Evolutionary conservation across 169 alveolate genomes (phyloP), one percentile per base, ranked within the genome.

Genomic region (Plasmodium cynomolgi): DNA sequence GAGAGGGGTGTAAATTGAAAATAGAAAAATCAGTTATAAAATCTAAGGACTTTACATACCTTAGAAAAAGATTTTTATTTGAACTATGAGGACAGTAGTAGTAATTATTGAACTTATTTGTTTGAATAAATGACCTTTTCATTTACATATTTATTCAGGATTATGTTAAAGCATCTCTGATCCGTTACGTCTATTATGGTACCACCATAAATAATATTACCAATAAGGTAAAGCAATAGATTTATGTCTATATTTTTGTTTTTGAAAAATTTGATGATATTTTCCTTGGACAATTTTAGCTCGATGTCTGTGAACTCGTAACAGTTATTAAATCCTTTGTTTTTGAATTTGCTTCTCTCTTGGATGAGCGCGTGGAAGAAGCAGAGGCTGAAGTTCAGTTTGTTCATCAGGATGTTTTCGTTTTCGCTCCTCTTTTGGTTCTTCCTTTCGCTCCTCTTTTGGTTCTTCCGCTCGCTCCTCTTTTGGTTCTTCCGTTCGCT

Each of bases 11-110:
- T 80, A 90, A 80, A 79, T 90, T 90, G 82, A 90, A 90, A 34
- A 90, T 90, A 58, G 94, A 90, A 90, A 90, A 90, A 31, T 90
- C 94, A 15, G 94, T 90, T 39, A 79, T 71, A 79, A 80, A 90
- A 34, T 80, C 80, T 39, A 90, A 90, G 3, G 94, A 90, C 83
- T 90, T 90, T 7, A 90, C 82, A 41, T 90, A 90, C 50, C 94
- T 50, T 80, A 90, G 82, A 62, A 90, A 90, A 6, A 90, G 81
- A 56, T 74, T 90, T 68, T 90, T 90, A 74, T 90, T 90, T 80
- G 94, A 90, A 81, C 94, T 90, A 54, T 90, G 91, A 15, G 94
- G 94, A 62, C 94, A 90, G 83, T 90, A 90, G 74, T 90, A 90
- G 34, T 80, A 39, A 34, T 58, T 90, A 44, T 80, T 80, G 41